Conservation (phyloP, 1,284 basidiomycete genomes). For the Hypsizygus ulmarius region DNA sequence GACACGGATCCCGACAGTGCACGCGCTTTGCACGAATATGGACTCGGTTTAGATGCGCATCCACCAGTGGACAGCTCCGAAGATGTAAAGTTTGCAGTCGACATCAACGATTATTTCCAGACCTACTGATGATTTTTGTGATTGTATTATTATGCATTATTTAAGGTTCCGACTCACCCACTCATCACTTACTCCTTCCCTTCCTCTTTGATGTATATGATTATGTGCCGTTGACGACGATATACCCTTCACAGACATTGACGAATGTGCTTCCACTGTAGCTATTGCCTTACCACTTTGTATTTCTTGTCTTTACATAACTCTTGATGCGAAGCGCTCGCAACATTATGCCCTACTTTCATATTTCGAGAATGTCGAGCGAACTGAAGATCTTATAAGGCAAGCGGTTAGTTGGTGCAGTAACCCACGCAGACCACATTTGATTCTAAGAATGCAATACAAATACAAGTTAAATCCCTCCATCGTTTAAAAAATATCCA, state of each 20-base stretch:
- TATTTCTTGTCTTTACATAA: constrained; percentile 11
- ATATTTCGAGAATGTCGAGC: not conserved
- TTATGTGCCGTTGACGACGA: not conserved
- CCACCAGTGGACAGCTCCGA: not conserved
- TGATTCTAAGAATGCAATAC: too few species aligned
- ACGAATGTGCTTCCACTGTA: constrained; percentile 4
- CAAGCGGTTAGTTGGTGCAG: not conserved
- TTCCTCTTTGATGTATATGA: not conserved
- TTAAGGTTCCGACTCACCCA: constrained; percentile 6
- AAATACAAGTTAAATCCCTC: too few species aligned
- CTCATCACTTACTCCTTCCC: not conserved
- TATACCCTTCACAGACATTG: constrained; percentile 6
- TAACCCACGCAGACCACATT: too few species aligned
- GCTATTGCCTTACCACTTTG: constrained; percentile 3
- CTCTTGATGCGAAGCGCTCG: constrained; percentile 1
- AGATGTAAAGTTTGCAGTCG: constrained; percentile 10
- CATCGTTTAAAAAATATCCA: too few species aligned
- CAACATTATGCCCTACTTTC: not conserved
- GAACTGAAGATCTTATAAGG: not conserved
- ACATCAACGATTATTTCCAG: constrained; percentile 9
- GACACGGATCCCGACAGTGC: not conserved
- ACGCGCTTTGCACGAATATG: not conserved
- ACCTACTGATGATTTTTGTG: not conserved
- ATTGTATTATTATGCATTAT: constrained; percentile 7
- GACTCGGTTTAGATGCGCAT: not conserved